phyloP scores from a whole-genome alignment of 2,329 filamentous ascomycete genomes.

The Colletotrichum cuscutae region DNA sequence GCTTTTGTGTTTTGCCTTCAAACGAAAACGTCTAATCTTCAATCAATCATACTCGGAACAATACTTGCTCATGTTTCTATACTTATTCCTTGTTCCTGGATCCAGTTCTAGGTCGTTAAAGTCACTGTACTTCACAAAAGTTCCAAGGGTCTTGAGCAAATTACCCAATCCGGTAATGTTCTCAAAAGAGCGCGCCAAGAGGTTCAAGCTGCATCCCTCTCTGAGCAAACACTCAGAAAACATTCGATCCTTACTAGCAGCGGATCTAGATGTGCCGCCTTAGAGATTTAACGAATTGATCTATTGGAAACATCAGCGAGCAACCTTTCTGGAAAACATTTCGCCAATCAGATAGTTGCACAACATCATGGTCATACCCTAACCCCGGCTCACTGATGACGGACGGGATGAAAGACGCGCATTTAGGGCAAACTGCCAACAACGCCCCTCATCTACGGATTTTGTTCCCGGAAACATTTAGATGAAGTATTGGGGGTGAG shows the following conservation, averaged over 20 bases:
- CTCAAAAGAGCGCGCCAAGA: slow-evolving; percentile 33
- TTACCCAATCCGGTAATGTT: slow-evolving; percentile 16
- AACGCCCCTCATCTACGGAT: background rate
- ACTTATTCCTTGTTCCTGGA: background rate
- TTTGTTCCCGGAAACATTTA: background rate
- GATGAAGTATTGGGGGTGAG: background rate
- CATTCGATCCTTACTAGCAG: background rate
- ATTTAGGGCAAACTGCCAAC: background rate
- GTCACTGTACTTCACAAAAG: slow-evolving; percentile 15
- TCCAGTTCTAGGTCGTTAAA: background rate
- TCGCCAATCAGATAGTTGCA: background rate
- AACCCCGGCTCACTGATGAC: background rate
- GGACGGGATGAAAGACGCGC: background rate
- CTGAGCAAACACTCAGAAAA: background rate
- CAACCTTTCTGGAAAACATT: background rate
- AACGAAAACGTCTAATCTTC: slow-evolving; percentile 5
- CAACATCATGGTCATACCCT: background rate
- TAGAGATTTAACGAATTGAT: background rate
- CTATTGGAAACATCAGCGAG: background rate
- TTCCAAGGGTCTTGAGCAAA: slow-evolving; percentile 19
- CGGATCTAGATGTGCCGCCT: background rate
- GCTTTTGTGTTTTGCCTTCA: background rate
- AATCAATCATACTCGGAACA: background rate
- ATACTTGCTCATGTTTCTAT: background rate
- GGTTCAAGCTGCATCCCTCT: background rate